These are phyloP conservation scores for Candida maesae DNA, from an alignment of 805 yeast species.

Conservation along the genomic window DNA sequence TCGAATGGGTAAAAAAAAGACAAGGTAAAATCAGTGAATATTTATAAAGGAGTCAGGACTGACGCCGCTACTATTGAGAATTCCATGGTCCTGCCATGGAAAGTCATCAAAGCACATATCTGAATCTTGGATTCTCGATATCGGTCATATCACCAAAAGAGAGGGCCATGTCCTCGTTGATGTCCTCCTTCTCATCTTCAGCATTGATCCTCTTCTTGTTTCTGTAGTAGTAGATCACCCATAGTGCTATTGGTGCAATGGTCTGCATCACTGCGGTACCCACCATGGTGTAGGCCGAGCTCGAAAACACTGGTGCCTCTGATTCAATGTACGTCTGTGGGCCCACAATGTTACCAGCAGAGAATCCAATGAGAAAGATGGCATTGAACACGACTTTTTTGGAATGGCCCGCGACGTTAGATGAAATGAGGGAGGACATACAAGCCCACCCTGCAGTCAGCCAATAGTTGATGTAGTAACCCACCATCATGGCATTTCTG, in stretches of 20 bases:
- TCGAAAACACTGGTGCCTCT: slow-evolving; percentile 55
- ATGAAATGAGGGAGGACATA: slow-evolving; percentile 31
- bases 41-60: no score
- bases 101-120: slow-evolving; percentile 28
- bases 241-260: slow-evolving; percentile 5
- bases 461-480: slow-evolving; percentile 30
- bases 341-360: slow-evolving; percentile 65
- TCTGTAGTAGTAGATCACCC: slow-evolving; percentile 2
- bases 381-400: slow-evolving; percentile 61
- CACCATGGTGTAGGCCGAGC: slow-evolving; percentile 20
- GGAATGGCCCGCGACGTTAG: slow-evolving; percentile 66
- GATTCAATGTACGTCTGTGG: slow-evolving; percentile 62
- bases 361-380: slow-evolving; percentile 56
- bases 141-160: slow-evolving; percentile 43
- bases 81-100: neutral
- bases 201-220: slow-evolving; percentile 28
- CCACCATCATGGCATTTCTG: slow-evolving; percentile 24
- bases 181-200: neutral
- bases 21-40: no score
- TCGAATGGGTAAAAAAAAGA: no score
- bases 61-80: no score
- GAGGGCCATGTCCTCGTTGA: slow-evolving; percentile 2
- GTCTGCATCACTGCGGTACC: slow-evolving; percentile 8
- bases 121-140: slow-evolving; percentile 27
- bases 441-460: slow-evolving; percentile 35